phyloP scores from a whole-genome alignment of 2,329 filamentous ascomycete genomes.

The Aspergillus pseudoglaucus region DNA sequence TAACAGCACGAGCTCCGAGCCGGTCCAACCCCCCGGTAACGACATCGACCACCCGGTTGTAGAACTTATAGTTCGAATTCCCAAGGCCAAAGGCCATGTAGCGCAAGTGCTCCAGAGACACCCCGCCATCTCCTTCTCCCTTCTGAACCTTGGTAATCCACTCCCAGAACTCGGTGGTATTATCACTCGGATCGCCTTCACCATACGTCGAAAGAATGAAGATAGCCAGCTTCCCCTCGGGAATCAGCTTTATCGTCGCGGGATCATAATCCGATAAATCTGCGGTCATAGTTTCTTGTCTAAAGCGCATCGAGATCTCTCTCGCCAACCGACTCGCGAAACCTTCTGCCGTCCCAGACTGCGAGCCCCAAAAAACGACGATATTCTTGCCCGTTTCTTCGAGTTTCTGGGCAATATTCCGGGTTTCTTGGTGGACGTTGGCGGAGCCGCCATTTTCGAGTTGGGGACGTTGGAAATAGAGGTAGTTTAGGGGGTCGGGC shows the following conservation, averaged over 20 bases:
- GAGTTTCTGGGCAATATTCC: conserved; percentile 43
- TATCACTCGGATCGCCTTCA: conserved; percentile 92
- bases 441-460: conserved; percentile 23
- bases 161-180: conserved; percentile 82
- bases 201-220: conserved; percentile 92
- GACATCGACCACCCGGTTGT: conserved; percentile 89
- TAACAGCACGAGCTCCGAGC: conserved; percentile 69
- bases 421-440: conserved; percentile 28
- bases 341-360: conserved; percentile 91
- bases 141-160: conserved; percentile 76
- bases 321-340: conserved; percentile 86
- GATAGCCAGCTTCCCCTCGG: conserved; percentile 76
- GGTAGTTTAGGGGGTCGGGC: conserved; percentile 44
- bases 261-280: conserved; percentile 92
- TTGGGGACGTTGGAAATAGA: conserved; percentile 47
- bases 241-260: conserved; percentile 73
- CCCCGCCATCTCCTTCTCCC: conserved; percentile 11
- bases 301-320: conserved; percentile 83
- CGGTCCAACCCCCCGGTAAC: conserved; percentile 68
- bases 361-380: conserved; percentile 89
- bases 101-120: conserved; percentile 61
- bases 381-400: conserved; percentile 55
- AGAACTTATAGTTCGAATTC: conserved; percentile 96
- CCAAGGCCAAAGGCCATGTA: conserved; percentile 88
- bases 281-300: conserved; percentile 88